A percentile compares a stretch with the other conserved stretches of the same genome.
Conservation (phyloP, 2,329 filamentous ascomycete species). For the Sporothrix schenckii region DNA sequence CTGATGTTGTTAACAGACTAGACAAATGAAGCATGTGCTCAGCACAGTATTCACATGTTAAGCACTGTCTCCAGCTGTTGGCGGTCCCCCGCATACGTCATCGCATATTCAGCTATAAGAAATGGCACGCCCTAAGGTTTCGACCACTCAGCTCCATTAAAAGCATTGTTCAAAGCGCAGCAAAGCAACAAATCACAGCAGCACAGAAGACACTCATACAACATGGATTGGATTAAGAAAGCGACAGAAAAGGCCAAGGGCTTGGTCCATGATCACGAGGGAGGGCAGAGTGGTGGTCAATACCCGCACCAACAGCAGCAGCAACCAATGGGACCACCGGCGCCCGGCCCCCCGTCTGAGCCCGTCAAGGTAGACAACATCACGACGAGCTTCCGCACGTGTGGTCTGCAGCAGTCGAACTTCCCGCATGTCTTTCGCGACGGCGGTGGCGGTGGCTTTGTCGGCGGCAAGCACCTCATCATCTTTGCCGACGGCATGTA, state of each 20-base stretch:
- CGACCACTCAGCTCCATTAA: neutral
- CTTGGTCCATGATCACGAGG: constrained; percentile 28
- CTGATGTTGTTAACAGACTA: neutral
- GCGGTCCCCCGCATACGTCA: neutral
- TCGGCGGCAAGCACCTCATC: constrained; percentile 34
- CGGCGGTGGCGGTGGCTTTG: constrained; percentile 36
- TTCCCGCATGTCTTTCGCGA: constrained; percentile 36
- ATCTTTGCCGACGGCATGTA: constrained; percentile 36
- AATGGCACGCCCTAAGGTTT: neutral
- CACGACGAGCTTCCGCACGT: constrained; percentile 25
- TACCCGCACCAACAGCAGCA: neutral
- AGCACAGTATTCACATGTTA: neutral
- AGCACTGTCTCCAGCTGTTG: neutral
- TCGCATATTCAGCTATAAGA: constrained; percentile 7
- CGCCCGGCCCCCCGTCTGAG: neutral
- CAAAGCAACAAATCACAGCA: neutral
- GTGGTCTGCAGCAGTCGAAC: constrained; percentile 35
- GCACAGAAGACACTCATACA: neutral
- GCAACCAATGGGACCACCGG: neutral
- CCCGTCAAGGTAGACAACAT: constrained; percentile 25
- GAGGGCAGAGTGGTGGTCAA: neutral
- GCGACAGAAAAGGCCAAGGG: constrained; percentile 29
- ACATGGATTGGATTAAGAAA: constrained; percentile 33
- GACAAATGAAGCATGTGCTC: neutral
- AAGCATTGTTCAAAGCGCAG: neutral